Evolutionary conservation across 1,139 yeast genomes (phyloP).

Genomic region (Wickerhamiella infanticola): DNA sequence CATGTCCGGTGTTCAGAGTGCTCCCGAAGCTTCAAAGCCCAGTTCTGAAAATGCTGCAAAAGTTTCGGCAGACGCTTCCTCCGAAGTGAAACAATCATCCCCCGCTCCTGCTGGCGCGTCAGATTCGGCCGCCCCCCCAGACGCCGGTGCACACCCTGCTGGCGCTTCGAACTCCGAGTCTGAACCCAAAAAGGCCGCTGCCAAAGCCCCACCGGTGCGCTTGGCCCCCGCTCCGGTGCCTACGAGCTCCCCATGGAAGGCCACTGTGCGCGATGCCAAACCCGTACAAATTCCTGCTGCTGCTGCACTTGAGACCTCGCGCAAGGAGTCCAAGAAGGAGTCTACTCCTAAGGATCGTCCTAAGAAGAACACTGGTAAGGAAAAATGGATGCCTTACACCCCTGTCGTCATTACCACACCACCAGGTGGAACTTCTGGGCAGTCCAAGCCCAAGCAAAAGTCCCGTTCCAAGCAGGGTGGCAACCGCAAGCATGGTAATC

Average conservation of each 20-base stretch:
- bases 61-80: background rate
- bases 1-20: slow-evolving; percentile 1
- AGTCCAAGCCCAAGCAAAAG: slow-evolving; percentile 21
- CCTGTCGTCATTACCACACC: slow-evolving; percentile 37
- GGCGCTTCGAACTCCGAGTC: slow-evolving; percentile 6
- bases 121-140: slow-evolving; percentile 2
- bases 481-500: slow-evolving; percentile 11
- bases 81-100: slow-evolving; percentile 8
- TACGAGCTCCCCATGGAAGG: slow-evolving; percentile 27
- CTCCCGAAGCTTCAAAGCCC: background rate
- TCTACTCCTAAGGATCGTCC: slow-evolving; percentile 11
- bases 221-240: slow-evolving; percentile 32
- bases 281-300: slow-evolving; percentile 7
- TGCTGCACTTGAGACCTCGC: slow-evolving; percentile 24
- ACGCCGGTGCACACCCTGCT: slow-evolving; percentile 9
- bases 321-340: slow-evolving; percentile 13
- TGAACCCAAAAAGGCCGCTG: background rate
- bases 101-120: slow-evolving; percentile 6
- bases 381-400: slow-evolving; percentile 81
- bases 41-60: background rate
- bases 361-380: slow-evolving; percentile 40
- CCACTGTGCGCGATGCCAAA: slow-evolving; percentile 14
- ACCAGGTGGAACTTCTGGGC: slow-evolving; percentile 2
- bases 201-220: slow-evolving; percentile 11
- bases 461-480: slow-evolving; percentile 21